Evolutionary conservation across 2,329 filamentous ascomycete species (phyloP), one percentile per base, ranked within the genome.

Genomic region (Aspergillus persii): DNA sequence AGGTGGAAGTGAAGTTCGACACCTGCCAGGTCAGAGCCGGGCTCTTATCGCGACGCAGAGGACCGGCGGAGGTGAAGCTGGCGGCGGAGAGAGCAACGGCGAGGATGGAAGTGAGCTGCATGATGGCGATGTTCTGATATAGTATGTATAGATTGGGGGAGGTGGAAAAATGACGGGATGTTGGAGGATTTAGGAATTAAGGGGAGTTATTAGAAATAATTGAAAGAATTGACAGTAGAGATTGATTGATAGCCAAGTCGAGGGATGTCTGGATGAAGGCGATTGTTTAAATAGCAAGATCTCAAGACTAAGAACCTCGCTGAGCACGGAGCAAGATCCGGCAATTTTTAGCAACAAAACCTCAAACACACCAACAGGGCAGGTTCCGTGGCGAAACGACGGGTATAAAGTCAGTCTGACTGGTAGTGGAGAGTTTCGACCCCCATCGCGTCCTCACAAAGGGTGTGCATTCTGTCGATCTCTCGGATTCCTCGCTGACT

Each of bases 11-110:
- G 61, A 74, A 76, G 57, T 70, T 58, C 50, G 70, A 65, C 30
- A 71, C 70, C 6, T 68, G 62, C 73, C 71, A 76, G 61, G 62
- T 68, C n/a, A 71, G 53, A 41, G 54, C 50, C 50, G 63, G 61
- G 56, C 50, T 63, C 50, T 60, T 48, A 27, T 53, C 55, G 12
- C 57, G 58, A 30, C 54, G 53, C 29, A 64, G 50, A n/a, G 64
- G 60, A n/a, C 59, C 53, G 11, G 69, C 65, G 18, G 62, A 60
- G 51, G 62, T 56, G 5, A 71, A 46, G 60, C 65, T 54, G 53
- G 69, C 51, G 49, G 64, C 53, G 48, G 71, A 68, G 30, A 74
- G 58, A 39, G 61, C 58, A 47, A 68, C 46, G 15, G 69, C 57
- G 59, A 73, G 53, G 58, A 69, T 15, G 8, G 66, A 59, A 15